Conservation (phyloP, 2,329 filamentous ascomycete species). For the Aphanocladium album region DNA sequence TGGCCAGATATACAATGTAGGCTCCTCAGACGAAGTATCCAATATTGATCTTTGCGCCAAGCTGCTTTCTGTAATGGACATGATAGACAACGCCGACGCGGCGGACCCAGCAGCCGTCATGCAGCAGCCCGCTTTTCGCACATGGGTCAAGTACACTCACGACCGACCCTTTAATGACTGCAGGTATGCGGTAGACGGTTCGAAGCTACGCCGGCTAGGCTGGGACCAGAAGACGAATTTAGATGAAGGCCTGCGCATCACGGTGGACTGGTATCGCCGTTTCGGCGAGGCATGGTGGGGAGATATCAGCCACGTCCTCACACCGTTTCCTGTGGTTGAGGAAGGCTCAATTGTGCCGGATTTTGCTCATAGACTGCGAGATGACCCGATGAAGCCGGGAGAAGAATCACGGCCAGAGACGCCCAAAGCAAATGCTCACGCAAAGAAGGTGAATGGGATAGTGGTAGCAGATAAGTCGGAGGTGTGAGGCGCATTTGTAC, state of each 20-base stretch:
- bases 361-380: conserved; percentile 29
- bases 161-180: conserved; percentile 77
- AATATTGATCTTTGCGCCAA: conserved; percentile 64
- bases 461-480: background rate
- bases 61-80: conserved; percentile 58
- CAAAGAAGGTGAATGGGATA: background rate
- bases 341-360: conserved; percentile 52
- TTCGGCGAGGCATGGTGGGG: conserved; percentile 70
- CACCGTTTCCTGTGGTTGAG: conserved; percentile 59
- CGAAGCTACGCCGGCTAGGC: conserved; percentile 60
- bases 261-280: conserved; percentile 64
- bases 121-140: conserved; percentile 35
- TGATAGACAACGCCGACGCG: conserved; percentile 43
- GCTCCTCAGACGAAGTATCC: conserved; percentile 71
- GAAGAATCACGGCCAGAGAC: background rate
- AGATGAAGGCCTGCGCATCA: conserved; percentile 56
- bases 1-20: conserved; percentile 78
- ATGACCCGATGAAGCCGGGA: conserved; percentile 24
- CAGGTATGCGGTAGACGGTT: conserved; percentile 66
- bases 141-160: conserved; percentile 68
- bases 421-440: no score
- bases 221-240: conserved; percentile 66
- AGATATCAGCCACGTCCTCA: conserved; percentile 63
- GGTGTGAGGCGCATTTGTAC: no score
- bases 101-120: conserved; percentile 34